Evolutionary conservation across 108 stramenopile genomes (phyloP).

Genomic region (Nitzschia sp.): DNA sequence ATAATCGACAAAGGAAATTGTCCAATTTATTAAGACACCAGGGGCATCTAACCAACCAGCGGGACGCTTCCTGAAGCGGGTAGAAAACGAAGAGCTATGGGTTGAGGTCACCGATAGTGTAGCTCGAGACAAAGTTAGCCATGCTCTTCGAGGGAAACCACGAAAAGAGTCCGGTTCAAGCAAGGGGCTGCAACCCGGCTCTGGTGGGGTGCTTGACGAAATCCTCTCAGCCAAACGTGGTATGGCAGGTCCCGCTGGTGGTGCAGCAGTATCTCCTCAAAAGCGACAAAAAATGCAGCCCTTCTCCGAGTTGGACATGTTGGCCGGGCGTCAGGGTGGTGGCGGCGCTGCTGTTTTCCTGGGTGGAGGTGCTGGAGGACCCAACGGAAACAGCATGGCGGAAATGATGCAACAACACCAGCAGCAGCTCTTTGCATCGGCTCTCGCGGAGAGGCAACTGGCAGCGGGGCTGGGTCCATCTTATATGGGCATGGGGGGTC

Average conservation of each 20-base stretch:
- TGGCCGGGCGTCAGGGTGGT: not conserved
- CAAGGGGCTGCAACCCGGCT: not conserved
- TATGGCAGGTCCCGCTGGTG: not conserved
- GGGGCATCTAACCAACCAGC: not conserved
- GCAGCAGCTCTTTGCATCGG: slow-evolving; percentile 9
- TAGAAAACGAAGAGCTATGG: slow-evolving; percentile 27
- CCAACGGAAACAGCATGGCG: not conserved
- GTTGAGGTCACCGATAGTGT: slow-evolving; percentile 24
- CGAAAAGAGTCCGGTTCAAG: slow-evolving; percentile 13
- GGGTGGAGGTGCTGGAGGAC: too few species aligned
- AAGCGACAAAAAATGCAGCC: slow-evolving; percentile 8
- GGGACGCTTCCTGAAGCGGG: slow-evolving; percentile 29
- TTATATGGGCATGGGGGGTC: not conserved
- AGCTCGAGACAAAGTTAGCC: slow-evolving; percentile 37
- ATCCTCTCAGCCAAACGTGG: slow-evolving; percentile 1
- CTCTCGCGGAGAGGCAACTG: slow-evolving; percentile 4
- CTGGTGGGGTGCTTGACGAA: slow-evolving; percentile 3
- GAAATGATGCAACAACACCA: not conserved
- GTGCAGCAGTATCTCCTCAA: not conserved
- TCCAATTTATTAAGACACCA: slow-evolving; percentile 14
- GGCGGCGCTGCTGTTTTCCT: too few species aligned
- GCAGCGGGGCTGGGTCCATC: not conserved
- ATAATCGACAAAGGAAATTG: slow-evolving; percentile 6
- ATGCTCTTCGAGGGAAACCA: slow-evolving; percentile 29
- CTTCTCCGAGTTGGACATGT: slow-evolving; percentile 4